Conservation (phyloP, 805 yeast species). For the Saturnispora silvae region DNA sequence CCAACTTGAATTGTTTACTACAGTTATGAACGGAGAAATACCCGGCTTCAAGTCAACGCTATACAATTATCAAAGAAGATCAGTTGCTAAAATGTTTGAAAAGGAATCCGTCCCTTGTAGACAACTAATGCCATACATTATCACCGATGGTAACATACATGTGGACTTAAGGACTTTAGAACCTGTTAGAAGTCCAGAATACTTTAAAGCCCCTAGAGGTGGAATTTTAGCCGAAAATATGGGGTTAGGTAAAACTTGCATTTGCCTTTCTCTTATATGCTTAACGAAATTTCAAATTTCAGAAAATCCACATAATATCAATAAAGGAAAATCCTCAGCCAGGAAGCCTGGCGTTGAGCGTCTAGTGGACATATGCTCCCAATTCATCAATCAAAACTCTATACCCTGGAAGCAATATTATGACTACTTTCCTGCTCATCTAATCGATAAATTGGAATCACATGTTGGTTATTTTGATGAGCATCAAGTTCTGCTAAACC, state of each 20-base stretch:
- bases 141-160: conserved; percentile 14
- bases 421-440: conserved; percentile 34
- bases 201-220: conserved; percentile 41
- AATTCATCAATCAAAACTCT: conserved; percentile 34
- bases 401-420: conserved; percentile 47
- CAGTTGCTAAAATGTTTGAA: conserved; percentile 49
- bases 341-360: too few relatives aligned
- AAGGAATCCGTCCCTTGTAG: conserved; percentile 32
- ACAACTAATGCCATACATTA: conserved; percentile 18
- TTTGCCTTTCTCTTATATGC: conserved; percentile 47
- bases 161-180: conserved; percentile 28
- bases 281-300: conserved; percentile 44
- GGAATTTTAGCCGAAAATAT: conserved; percentile 59
- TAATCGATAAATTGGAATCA: conserved; percentile 26
- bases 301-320: conserved; percentile 27
- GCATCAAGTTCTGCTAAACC: not conserved
- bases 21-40: conserved; percentile 24
- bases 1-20: conserved; percentile 14
- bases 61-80: conserved; percentile 50
- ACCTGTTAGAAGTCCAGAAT: conserved; percentile 30
- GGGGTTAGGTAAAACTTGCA: conserved; percentile 59
- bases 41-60: conserved; percentile 41
- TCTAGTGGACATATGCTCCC: conserved; percentile 34
- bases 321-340: not conserved
- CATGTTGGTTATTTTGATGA: conserved; percentile 37